Conservation (phyloP, 306 rosid genomes). For the Pyrus communis region DNA sequence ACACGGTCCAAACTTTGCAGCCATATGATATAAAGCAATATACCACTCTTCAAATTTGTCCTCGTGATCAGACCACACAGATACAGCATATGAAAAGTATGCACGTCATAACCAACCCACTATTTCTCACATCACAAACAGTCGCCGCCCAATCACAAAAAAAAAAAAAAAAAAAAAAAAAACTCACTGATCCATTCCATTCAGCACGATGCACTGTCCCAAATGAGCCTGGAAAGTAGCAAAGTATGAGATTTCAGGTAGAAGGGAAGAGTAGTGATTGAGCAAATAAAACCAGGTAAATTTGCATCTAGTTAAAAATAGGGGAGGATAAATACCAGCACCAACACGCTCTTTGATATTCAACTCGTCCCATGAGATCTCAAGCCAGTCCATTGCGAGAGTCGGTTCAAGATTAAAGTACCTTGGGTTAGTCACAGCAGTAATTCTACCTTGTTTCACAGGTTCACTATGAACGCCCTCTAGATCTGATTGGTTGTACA, state of each 20-base stretch:
- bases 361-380: conserved; percentile 92
- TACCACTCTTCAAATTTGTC: neutral
- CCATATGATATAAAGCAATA: neutral
- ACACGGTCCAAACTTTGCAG: neutral
- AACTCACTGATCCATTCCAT: conserved; percentile 97
- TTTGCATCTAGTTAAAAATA: neutral
- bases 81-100: neutral
- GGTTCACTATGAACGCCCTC: conserved; percentile 31
- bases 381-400: conserved; percentile 99
- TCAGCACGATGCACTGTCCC: conserved; percentile 98
- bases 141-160: neutral
- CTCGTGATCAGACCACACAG: neutral
- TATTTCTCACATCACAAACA: neutral
- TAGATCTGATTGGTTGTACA: conserved; percentile 34
- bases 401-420: conserved; percentile 84
- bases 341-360: conserved; percentile 83
- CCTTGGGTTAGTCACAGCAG: conserved; percentile 42
- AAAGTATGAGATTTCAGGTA: neutral
- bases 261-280: neutral
- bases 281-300: neutral
- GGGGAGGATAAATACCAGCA: conserved; percentile 59
- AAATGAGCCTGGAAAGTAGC: conserved; percentile 64
- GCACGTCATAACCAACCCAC: neutral
- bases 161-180: neutral
- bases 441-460: conserved; percentile 33